Base-by-base conservation (phyloP, 805 yeast genomes). In the Novakomyces olei region DNA sequence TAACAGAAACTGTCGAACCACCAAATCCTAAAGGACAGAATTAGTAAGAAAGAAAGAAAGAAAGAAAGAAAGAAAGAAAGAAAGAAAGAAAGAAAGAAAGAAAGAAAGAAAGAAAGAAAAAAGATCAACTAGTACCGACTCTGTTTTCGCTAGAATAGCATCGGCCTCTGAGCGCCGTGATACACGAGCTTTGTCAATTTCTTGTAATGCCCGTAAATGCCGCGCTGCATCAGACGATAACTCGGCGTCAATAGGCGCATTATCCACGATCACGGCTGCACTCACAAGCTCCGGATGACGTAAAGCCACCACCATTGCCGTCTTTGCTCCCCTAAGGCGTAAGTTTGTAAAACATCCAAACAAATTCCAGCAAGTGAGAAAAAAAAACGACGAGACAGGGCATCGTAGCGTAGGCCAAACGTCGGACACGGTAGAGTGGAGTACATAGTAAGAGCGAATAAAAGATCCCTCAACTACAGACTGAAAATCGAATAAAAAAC, bases 261-360 rank as follows among this genome's bases (percentile, higher is more conserved):
- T 85, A 45, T 85, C 98, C 4, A 85, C 92, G 5, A 80, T 57
- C 3, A 83, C 65, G 30, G 81, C 44, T 54, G 70, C 60, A 9
- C 65, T 58, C 4, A 72, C 69, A 6, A 72, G 42, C 1, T 66
- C 63, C 0, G 83, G 85, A 9, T 41, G 30, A 32, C 80, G 58
- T 36, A 88, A 55, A 0, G 79, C 72, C 4, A 77, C 58, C 0
- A 88, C 81, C 95, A 85, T 83, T 4, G 74, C 94, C 0, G 85
- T 65, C 45, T 85, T 83, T 4, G 92, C 96, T 5, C 98, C 98
- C 88, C 78, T 74, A 0, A 2, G n/a, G n/a, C n/a, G n/a, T n/a
- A n/a, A n/a, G n/a, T n/a, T n/a, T n/a, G n/a, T n/a, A n/a, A n/a
- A n/a, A n/a, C n/a, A n/a, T n/a, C n/a, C n/a, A n/a, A n/a, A n/a